A percentile compares a stretch with the other conserved stretches of the same genome.
These are phyloP conservation scores for Xanthoparmelia taractica DNA, from an alignment of 495 filamentous ascomycete genomes.

Conservation along the genomic window DNA sequence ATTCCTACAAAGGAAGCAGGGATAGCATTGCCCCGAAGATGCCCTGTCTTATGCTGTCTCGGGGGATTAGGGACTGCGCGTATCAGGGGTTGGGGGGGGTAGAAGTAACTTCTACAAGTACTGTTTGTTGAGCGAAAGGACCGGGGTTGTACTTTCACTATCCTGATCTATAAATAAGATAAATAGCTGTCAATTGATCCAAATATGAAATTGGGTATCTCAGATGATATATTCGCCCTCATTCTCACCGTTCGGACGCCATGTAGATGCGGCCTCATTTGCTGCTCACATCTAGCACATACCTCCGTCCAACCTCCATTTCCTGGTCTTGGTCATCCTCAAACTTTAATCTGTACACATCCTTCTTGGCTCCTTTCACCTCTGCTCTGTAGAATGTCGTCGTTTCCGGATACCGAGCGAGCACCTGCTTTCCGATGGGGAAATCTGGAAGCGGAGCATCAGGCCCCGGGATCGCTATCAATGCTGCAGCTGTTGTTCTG, in stretches of 20 bases:
- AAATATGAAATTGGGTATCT: slow-evolving; percentile 14
- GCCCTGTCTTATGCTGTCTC: neutral
- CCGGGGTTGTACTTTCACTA: neutral
- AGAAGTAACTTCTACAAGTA: too few relatives aligned
- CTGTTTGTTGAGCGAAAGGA: neutral
- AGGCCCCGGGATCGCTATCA: slow-evolving; percentile 73
- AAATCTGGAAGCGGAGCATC: slow-evolving; percentile 57
- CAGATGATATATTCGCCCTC: neutral
- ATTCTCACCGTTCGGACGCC: neutral
- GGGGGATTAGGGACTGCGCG: neutral
- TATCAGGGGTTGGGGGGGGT: neutral
- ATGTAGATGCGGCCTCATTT: slow-evolving; percentile 22
- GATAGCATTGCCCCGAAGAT: neutral
- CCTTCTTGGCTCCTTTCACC: slow-evolving; percentile 68
- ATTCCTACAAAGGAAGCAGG: neutral
- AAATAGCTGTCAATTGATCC: neutral
- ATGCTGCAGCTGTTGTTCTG: slow-evolving; percentile 65
- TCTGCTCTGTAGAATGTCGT: slow-evolving; percentile 97
- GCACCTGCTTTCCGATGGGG: slow-evolving; percentile 67
- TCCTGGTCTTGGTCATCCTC: slow-evolving; percentile 81
- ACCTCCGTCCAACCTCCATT: slow-evolving; percentile 69
- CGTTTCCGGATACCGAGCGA: slow-evolving; percentile 82
- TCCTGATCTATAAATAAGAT: neutral
- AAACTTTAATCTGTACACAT: slow-evolving; percentile 62
- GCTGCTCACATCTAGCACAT: slow-evolving; percentile 67